These are phyloP conservation scores for Fusarium drepaniforme DNA, from an alignment of 2,329 filamentous ascomycete species.

Conservation along the genomic window DNA sequence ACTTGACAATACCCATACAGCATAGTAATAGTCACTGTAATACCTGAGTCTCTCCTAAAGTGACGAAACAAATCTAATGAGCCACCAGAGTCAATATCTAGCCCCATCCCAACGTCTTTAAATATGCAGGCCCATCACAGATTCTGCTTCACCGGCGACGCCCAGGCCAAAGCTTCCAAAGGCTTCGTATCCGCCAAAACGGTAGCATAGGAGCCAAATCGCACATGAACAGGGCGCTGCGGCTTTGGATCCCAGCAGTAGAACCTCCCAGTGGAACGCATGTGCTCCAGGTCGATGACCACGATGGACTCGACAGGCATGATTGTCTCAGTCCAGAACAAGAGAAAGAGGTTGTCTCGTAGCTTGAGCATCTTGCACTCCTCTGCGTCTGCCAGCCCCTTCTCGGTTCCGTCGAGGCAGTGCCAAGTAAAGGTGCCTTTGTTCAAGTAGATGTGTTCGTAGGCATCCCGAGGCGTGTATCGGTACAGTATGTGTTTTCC, in stretches of 20 bases:
- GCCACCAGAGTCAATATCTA: neutral
- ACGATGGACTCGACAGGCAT: constrained; percentile 30
- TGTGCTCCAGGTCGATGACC: constrained; percentile 24
- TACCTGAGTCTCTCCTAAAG: neutral
- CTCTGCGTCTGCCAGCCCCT: constrained; percentile 25
- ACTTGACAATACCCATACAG: too few species aligned
- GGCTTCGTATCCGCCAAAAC: constrained; percentile 6
- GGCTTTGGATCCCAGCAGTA: constrained; percentile 34
- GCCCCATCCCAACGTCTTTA: neutral
- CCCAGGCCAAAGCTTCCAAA: neutral
- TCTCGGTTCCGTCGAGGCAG: constrained; percentile 25
- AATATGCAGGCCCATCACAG: neutral
- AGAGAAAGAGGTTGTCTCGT: constrained; percentile 12
- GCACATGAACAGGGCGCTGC: constrained; percentile 19
- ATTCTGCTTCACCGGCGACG: neutral
- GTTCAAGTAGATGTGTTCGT: constrained; percentile 33
- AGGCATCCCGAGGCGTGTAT: constrained; percentile 16
- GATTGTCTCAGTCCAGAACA: constrained; percentile 33
- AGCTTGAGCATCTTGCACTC: constrained; percentile 29
- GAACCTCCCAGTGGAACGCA: constrained; percentile 25
- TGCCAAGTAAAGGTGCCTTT: constrained; percentile 29
- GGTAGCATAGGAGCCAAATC: constrained; percentile 24
- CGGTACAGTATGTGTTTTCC: constrained; percentile 30
- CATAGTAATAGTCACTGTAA: too few species aligned
- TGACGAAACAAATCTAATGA: neutral